Evolutionary conservation across 257 asterid genomes (phyloP), one percentile per base, ranked within the genome.

Genomic region (Lantana camara): DNA sequence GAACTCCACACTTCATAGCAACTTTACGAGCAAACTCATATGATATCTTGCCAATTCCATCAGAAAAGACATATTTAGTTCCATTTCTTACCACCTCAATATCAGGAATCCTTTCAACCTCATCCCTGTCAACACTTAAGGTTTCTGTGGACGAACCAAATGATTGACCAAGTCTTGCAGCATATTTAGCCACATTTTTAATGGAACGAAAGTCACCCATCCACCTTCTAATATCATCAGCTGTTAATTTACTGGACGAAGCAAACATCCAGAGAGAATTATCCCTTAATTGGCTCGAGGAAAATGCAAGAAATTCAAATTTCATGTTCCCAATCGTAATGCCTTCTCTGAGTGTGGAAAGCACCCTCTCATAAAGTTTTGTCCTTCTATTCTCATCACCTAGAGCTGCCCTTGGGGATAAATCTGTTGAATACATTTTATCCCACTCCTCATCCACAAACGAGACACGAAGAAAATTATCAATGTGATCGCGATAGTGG

Each of bases 211-310:
- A 92, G 47, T 92, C 82, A 0, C 98, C 98, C 97, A 92, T 89
- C 96, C 97, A 89, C 21, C 15, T 35, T 68, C 98, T 83, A 44
- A 89, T 89, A 37, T 55, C 74, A 67, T 82, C 75, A 41, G 93
- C 90, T 62, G 73, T 50, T 23, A 74, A 62, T 29, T 58, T 73
- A 46, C 37, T 24, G 24, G 81, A 77, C 13, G 95, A 72, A 32
- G 98, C 91, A 81, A 92, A 89, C 98, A 92, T 92, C 98, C 98
- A 92, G 12, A 75, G 77, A 15, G 97, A 87, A 66, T 87, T n/a
- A n/a, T n/a, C n/a, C n/a, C n/a, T n/a, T n/a, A n/a, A n/a, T n/a
- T n/a, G n/a, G n/a, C n/a, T n/a, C n/a, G n/a, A n/a, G n/a, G n/a
- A n/a, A n/a, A n/a, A n/a, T n/a, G n/a, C n/a, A n/a, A n/a, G n/a